Evolutionary conservation across 352 stramenopile species (phyloP).

Genomic region (Globisporangium viniferum): DNA sequence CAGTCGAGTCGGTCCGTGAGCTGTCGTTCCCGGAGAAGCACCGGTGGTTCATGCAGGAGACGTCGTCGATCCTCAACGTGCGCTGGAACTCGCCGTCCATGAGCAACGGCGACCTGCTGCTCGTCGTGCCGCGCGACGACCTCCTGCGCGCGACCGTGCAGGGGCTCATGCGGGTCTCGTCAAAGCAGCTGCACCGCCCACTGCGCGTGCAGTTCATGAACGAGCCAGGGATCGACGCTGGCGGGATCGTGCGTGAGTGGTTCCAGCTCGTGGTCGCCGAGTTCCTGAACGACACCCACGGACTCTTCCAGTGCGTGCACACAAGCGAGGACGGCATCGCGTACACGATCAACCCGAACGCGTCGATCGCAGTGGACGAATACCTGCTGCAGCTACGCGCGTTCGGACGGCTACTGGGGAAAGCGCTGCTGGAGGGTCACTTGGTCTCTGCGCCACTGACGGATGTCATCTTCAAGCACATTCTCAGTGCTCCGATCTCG

Average conservation of each 20-base stretch:
- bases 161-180: conserved; percentile 27
- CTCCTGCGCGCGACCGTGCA: conserved; percentile 33
- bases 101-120: conserved; percentile 17
- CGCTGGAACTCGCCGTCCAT: conserved; percentile 31
- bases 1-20: conserved; percentile 30
- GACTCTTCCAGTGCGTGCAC: conserved; percentile 44
- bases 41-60: conserved; percentile 55
- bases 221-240: conserved; percentile 76
- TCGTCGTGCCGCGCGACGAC: conserved; percentile 36
- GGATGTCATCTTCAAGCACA: conserved; percentile 72
- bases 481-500: conserved; percentile 51
- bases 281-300: conserved; percentile 42
- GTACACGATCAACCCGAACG: conserved; percentile 50
- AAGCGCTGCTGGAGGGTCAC: conserved; percentile 67
- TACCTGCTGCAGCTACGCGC: conserved; percentile 59
- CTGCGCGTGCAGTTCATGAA: conserved; percentile 67
- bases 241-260: conserved; percentile 80
- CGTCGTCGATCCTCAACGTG: conserved; percentile 34
- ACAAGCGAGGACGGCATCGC: conserved; percentile 33
- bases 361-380: conserved; percentile 28
- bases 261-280: conserved; percentile 51
- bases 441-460: conserved; percentile 45
- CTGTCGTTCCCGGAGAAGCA: conserved; percentile 54
- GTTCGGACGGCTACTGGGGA: conserved; percentile 61
- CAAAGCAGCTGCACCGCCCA: conserved; percentile 33